Base-by-base conservation (phyloP, 495 filamentous ascomycete genomes). In the Lasiosphaeria hispida region DNA sequence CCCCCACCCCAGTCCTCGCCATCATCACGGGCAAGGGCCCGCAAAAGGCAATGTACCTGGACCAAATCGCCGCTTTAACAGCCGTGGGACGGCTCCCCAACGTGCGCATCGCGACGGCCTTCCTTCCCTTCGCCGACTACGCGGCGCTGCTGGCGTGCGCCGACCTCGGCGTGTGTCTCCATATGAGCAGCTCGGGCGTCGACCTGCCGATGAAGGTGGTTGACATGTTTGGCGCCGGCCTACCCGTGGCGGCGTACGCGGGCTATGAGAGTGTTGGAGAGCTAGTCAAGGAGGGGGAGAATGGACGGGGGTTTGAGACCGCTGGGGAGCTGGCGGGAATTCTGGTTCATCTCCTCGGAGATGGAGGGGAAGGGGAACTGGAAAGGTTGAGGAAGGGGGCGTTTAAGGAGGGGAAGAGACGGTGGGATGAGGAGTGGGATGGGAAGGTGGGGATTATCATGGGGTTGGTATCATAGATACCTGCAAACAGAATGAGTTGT, bases 161-260 rank as follows among this genome's bases (percentile, higher is more conserved):
- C 14, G 94, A 97, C 57, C 70, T 97, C 10, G 94, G 94, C 2
- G 83, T 99, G 14, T 94, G 89, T 63, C 77, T 99, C 48, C 94
- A 99, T 71, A 95, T 83, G 53, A 95, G 90, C 61, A 92, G 87
- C 62, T 96, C 90, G 43, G 94, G 94, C 3, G 90, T 99, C 0
- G 94, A 99, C 74, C 74, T 99, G 18, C 94, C 94, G 0, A 99
- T 99, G 94, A 99, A 99, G 74, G 92, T 99, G 7, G 92, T 99
- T 6, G 94, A 99, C 65, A 94, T 99, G 90, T 96, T 97, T 66
- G 94, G 94, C 0, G 87, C 91, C 0, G 94, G 94, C 0, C 72
- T 99, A 50, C 94, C 94, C 0, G 95, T 99, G 4, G 87, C 85
- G 1, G 94, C 91, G 17, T 96, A 91, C 82, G 79, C 75, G 17